A percentile compares a stretch with the other conserved stretches of the same genome.
phyloP scores from a whole-genome alignment of 176 grass and related monocot genomes.

The Bolboschoenus planiculmis region DNA sequence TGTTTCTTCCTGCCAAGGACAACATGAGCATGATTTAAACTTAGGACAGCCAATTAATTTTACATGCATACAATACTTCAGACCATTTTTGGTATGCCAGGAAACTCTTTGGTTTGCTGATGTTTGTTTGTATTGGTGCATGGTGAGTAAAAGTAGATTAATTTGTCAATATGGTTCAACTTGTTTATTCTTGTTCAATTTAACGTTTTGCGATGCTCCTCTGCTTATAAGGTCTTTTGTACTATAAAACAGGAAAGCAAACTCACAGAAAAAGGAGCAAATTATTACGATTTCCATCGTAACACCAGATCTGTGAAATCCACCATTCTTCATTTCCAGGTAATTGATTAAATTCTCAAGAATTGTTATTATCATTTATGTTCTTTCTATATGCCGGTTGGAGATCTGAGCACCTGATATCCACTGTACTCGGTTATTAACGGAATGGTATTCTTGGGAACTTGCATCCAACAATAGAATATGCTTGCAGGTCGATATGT shows the following conservation, averaged over 20 bases:
- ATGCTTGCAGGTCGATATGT: not conserved
- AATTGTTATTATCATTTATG: not conserved
- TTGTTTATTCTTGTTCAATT: not conserved
- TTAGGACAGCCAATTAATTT: not conserved
- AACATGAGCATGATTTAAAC: not conserved
- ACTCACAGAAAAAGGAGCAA: constrained; percentile 39
- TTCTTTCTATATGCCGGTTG: not conserved
- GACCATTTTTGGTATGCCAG: not conserved
- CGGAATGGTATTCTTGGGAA: not conserved
- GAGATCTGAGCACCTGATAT: not conserved
- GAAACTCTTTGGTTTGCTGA: not conserved
- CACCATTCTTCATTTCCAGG: constrained; percentile 80
- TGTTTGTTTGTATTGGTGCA: not conserved
- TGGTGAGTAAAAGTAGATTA: not conserved
- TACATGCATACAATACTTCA: not conserved
- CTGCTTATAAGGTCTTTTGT: not conserved
- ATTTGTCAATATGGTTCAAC: not conserved
- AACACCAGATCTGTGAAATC: constrained; percentile 73
- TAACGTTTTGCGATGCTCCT: not conserved
- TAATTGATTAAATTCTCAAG: constrained; percentile 26
- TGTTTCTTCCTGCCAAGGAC: not conserved
- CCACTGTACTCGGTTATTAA: not conserved
- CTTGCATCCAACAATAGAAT: not conserved
- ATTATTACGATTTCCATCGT: constrained; percentile 66
- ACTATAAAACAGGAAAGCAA: constrained; percentile 41